Evolutionary conservation across 768 basidiomycete genomes (phyloP), one percentile per base, ranked within the genome.

Genomic region (Pulveroboletus sp.): DNA sequence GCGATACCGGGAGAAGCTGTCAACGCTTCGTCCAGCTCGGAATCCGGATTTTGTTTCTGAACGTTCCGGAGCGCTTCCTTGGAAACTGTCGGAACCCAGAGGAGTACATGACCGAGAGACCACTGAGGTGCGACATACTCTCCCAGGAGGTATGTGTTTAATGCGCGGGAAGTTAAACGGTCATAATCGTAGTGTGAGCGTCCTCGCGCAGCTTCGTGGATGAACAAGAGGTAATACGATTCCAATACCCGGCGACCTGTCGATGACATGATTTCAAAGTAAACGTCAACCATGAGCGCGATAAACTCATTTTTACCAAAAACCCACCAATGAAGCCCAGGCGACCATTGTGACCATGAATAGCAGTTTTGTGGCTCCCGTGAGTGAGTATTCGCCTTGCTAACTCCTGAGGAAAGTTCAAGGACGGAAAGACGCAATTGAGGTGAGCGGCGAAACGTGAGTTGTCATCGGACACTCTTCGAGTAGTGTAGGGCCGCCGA

Each of bases 351-450:
- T 90, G 86, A 2, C 89, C 86, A 44, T 75, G 66, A 41, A 64
- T 54, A 24, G 87, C 84, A 47, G 79, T 73, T 40, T 73, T 78
- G 68, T 89, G 89, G 68, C 86, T 89, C 7, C 76, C 74, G 62
- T 93, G 90, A 3, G 90, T 93, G 55, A 92, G 71, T 53, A 89
- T 75, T 50, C 89, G 80, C 55, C 75, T 75, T 8, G 87, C 85
- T 39, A 90, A 73, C 55, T 86, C 84, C 5, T 74, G 73, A 12
- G 86, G 80, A 65, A 93, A 92, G 42, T 78, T 70, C 41, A 92
- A 71, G 13, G 83, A 78, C 5, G 77, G 67, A 56, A 89, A 89
- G 45, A 86, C 69, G 29, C 73, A 70, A 58, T 81, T 74, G 31
- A 89, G 72, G 64, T 91, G 85, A 29, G 76, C 69, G 23, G 76